phyloP scores from a whole-genome alignment of 2,329 filamentous ascomycete species.

The Diaporthe sp. region DNA sequence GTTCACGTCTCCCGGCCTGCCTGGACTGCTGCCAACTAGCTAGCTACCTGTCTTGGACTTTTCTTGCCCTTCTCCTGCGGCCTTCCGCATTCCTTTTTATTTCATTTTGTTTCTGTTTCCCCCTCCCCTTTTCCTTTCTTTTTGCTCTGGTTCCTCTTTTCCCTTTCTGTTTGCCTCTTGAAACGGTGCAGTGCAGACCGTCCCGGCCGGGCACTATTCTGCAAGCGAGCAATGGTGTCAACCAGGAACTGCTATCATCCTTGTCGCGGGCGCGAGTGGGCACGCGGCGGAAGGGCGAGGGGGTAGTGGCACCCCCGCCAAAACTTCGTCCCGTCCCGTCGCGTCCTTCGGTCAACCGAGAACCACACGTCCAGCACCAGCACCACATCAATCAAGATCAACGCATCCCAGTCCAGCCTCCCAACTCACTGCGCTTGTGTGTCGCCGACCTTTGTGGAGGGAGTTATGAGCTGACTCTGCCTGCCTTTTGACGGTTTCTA shows the following conservation, averaged over 20 bases:
- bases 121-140: too few relatives aligned
- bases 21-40: background rate
- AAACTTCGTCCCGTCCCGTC: conserved; percentile 39
- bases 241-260: background rate
- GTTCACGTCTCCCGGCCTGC: conserved; percentile 1
- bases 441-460: background rate
- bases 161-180: background rate
- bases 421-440: background rate
- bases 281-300: background rate
- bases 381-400: background rate
- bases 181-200: background rate
- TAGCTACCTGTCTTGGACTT: background rate
- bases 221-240: conserved; percentile 13
- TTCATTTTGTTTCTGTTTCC: background rate
- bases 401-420: too few relatives aligned
- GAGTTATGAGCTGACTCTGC: conserved; percentile 13
- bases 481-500: conserved; percentile 53
- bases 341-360: conserved; percentile 26
- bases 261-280: conserved; percentile 18
- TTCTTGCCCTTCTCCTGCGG: background rate
- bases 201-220: background rate
- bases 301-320: background rate
- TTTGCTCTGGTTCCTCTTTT: background rate
- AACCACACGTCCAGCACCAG: conserved; percentile 12
- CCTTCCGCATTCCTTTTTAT: background rate